Conservation (phyloP, 169 alveolate genomes). For the Neospora caninum region DNA sequence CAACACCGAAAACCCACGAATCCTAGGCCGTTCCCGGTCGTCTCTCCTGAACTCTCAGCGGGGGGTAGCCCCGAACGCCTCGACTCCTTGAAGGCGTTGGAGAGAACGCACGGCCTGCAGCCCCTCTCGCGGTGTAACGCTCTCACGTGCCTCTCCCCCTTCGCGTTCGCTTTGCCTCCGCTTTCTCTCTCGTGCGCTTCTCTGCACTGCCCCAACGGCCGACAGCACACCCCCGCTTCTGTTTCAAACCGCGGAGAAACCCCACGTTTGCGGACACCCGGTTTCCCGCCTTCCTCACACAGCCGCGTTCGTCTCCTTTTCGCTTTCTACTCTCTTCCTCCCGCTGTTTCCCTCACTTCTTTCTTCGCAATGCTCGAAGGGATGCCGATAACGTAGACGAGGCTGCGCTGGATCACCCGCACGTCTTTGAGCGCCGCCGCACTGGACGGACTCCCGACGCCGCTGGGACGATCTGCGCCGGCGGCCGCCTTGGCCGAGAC, state of each 20-base stretch:
- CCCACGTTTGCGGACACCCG: too few relatives aligned
- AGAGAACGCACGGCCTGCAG: too few relatives aligned
- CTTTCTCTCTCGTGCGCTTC: too few relatives aligned
- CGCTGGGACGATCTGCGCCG: background rate
- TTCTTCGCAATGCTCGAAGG: slow-evolving; percentile 84
- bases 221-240: too few relatives aligned
- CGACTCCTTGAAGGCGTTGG: too few relatives aligned
- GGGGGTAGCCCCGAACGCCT: background rate
- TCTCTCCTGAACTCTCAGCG: background rate
- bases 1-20: background rate
- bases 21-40: background rate
- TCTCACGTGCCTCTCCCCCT: too few relatives aligned
- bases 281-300: too few relatives aligned
- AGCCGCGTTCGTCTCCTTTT: background rate
- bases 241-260: too few relatives aligned
- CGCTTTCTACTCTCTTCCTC: background rate
- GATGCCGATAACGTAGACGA: slow-evolving; percentile 90
- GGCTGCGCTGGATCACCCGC: slow-evolving; percentile 88
- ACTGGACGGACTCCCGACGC: slow-evolving; percentile 16
- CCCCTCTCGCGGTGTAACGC: too few relatives aligned
- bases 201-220: too few relatives aligned
- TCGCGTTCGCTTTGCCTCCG: too few relatives aligned
- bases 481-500: background rate
- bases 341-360: slow-evolving; percentile 76
- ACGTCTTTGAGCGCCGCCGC: slow-evolving; percentile 81